Evolutionary conservation across 1,284 basidiomycete species (phyloP), one percentile per base, ranked within the genome.

Genomic region (Pascua guehoae): DNA sequence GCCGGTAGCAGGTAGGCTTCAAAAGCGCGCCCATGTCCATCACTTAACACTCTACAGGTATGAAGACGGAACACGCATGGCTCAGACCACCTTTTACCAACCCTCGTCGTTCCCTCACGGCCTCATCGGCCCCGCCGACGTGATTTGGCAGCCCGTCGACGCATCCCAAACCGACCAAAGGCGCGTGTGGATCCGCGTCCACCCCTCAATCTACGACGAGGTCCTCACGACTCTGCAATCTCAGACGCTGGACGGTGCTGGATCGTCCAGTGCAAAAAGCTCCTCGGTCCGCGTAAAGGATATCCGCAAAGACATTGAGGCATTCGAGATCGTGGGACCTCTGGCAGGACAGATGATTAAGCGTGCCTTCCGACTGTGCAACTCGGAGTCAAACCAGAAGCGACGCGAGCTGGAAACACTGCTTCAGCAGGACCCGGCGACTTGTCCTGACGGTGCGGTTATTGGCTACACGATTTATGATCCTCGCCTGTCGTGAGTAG

Each of bases 271-370:
- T 10, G n/a, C 24, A 32, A 32, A 48, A 8, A 12, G n/a, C n/a
- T 36, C 24, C 7, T 45, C 49, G 5, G 74, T 91, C 5, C 84
- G 88, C 61, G 80, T 92, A 12, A 79, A 81, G 4, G 87, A 92
- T 71, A 71, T 91, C 48, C 79, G 86, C 47, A 83, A 83, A 4
- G 81, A 86, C 49, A 69, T 92, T 39, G 89, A 89, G 58, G 81
- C 86, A 3, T 92, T 93, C 65, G 91, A 96, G 69, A 83, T 95
- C 16, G 87, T 88, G 79, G 92, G 92, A 3, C 88, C 88, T 1
- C 87, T 86, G 68, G 82, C 89, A 0, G 90, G 83, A 56, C 87
- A 88, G 66, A 83, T 93, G 9, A 74, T 95, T 50, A 84, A 82
- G 64, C 88, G 89, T 16, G 86, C 86, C 1, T 68, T 94, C 48